A percentile compares a stretch with the other conserved stretches of the same genome.
Conservation (phyloP, 176 grass and related monocot genomes). For the Lolium perenne region DNA sequence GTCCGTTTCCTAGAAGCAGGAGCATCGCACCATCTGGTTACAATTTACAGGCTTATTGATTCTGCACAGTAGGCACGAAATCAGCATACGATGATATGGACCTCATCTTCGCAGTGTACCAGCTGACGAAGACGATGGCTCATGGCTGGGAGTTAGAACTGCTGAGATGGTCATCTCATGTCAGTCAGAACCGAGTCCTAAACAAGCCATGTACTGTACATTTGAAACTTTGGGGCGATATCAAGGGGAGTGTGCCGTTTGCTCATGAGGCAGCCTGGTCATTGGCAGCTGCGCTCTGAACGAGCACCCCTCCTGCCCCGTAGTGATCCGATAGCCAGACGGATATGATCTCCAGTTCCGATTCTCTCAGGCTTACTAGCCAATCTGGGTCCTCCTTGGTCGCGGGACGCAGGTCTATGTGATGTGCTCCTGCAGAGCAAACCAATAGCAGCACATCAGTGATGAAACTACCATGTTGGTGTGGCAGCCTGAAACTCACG, state of each 20-base stretch:
- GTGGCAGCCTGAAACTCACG: background rate
- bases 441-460: background rate
- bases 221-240: background rate
- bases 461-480: background rate
- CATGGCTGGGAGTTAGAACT: background rate
- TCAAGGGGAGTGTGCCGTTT: background rate
- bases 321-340: slow-evolving; percentile 82
- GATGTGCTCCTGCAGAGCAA: slow-evolving; percentile 76
- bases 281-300: slow-evolving; percentile 33
- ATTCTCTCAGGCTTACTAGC: slow-evolving; percentile 77
- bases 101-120: background rate
- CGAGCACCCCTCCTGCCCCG: slow-evolving; percentile 32
- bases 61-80: background rate
- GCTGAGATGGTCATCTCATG: background rate
- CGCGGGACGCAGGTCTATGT: slow-evolving; percentile 73
- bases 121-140: background rate
- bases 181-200: background rate
- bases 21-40: background rate
- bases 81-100: background rate
- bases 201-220: background rate
- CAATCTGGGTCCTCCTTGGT: slow-evolving; percentile 78
- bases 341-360: slow-evolving; percentile 73
- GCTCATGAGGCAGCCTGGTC: background rate
- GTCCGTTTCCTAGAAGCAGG: background rate
- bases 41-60: background rate